phyloP scores from a whole-genome alignment of 805 yeast genomes.

The Sungouiozyma ichnusensis region DNA sequence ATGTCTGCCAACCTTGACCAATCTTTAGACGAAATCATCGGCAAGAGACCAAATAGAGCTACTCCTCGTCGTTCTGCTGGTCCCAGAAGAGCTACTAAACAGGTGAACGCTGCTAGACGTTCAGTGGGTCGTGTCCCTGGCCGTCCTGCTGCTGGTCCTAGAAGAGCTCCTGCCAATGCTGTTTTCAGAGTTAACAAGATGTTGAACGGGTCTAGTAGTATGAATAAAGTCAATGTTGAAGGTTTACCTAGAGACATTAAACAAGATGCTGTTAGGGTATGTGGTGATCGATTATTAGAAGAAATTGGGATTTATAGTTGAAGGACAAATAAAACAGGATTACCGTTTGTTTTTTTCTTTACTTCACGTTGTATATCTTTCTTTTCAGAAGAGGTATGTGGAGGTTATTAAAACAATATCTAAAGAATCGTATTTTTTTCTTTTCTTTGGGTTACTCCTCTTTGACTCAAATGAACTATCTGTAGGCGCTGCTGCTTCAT shows the following conservation, averaged over 20 bases:
- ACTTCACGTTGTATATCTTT: neutral
- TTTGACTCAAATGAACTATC: neutral
- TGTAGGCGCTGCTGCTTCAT: neutral
- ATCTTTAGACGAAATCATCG: constrained; percentile 89
- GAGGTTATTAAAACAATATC: too few relatives aligned
- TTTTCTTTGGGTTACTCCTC: neutral
- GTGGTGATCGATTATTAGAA: constrained; percentile 28
- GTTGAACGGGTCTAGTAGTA: constrained; percentile 38
- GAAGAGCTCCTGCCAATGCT: constrained; percentile 22
- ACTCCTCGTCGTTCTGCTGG: constrained; percentile 26
- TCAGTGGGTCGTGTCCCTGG: constrained; percentile 10
- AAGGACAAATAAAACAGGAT: neutral
- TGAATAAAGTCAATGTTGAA: constrained; percentile 77
- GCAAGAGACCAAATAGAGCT: constrained; percentile 35
- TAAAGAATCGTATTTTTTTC: too few relatives aligned
- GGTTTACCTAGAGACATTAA: constrained; percentile 81
- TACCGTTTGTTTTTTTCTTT: neutral
- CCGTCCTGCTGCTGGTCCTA: constrained; percentile 9
- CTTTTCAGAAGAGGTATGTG: neutral
- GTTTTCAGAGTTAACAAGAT: constrained; percentile 31
- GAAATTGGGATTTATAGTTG: neutral
- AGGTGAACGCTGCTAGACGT: constrained; percentile 23
- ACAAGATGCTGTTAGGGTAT: constrained; percentile 76
- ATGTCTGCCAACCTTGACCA: constrained; percentile 83
- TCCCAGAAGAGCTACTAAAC: constrained; percentile 27